Percentiles rank a stretch among this genome's conserved stretches.
Conservation (phyloP, 768 basidiomycete genomes). For the Boletus rubescentipes region DNA sequence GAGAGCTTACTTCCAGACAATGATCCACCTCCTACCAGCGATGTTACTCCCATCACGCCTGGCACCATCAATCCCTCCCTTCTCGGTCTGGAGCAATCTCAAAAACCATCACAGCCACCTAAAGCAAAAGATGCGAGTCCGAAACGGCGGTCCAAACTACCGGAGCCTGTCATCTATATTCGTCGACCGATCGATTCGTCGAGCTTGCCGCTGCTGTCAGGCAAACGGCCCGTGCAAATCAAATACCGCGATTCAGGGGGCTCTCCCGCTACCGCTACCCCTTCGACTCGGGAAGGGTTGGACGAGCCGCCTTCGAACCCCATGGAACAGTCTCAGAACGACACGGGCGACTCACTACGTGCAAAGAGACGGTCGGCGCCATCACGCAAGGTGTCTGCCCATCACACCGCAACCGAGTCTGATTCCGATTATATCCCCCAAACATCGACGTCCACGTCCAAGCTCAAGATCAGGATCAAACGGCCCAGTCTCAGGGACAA, state of each 20-base stretch:
- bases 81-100: conserved; percentile 18
- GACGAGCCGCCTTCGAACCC: not conserved
- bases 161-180: conserved; percentile 31
- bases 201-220: conserved; percentile 15
- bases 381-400: conserved; percentile 19
- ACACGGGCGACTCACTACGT: not conserved
- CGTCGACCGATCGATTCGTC: conserved; percentile 28
- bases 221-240: conserved; percentile 29
- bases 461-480: conserved; percentile 4
- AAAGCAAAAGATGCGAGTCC: not conserved
- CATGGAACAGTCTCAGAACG: not conserved
- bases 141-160: conserved; percentile 13
- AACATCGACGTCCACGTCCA: not conserved
- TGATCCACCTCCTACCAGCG: not conserved
- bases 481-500: not conserved
- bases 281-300: not conserved
- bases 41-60: not conserved
- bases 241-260: conserved; percentile 27
- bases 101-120: not conserved
- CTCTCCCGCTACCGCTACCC: not conserved
- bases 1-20: not conserved
- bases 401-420: not conserved
- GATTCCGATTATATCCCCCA: conserved; percentile 17
- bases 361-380: conserved; percentile 8
- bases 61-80: conserved; percentile 34